Evolutionary conservation across 2,329 filamentous ascomycete genomes (phyloP), one percentile per base, ranked within the genome.

Genomic region (Scedosporium apiospermum): DNA sequence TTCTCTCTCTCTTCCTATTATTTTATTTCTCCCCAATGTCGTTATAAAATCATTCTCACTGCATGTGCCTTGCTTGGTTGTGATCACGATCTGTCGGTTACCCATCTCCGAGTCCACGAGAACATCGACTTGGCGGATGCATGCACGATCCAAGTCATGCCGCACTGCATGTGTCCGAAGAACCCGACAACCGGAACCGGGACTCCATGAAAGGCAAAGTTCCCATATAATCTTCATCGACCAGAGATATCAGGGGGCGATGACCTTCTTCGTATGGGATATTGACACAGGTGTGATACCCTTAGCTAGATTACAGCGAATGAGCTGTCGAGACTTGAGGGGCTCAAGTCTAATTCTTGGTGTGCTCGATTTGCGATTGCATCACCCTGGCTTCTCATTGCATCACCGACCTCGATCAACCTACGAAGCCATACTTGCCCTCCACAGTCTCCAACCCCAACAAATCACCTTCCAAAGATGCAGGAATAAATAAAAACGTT

Each of bases 381-480:
- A 62, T 58, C 60, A 62, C 60, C 60, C 9, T 46, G 30, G 44
- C 30, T 44, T 49, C 53, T 27, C 60, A 62, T 62, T 62, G 60
- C 60, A 62, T 53, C 60, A 62, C 53, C 60, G 42, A 27, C 46
- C 49, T 14, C 41, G 44, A 34, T 34, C 30, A 38, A 2, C 34
- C 34, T 38, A 12, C 34, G 10, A 38, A 4, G 34, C 2, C 12
- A 38, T 38, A 38, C 49, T 41, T 38, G 44, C 9, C 16, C 44
- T 49, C 44, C 44, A 49, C 57, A 2, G n/a, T 58, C 57, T 38
- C 27, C 5, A 49, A 18, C 44, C 44, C 14, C 10, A 49, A 18
- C 57, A 27, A 58, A 58, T 58, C 23, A 58, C 16, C 55, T 55
- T 46, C 42, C 42, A 10, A 16, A 16, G 42, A 46, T 46, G 14